Evolutionary conservation across 1,284 basidiomycete species (phyloP).

Genomic region (Volvariella volvacea): DNA sequence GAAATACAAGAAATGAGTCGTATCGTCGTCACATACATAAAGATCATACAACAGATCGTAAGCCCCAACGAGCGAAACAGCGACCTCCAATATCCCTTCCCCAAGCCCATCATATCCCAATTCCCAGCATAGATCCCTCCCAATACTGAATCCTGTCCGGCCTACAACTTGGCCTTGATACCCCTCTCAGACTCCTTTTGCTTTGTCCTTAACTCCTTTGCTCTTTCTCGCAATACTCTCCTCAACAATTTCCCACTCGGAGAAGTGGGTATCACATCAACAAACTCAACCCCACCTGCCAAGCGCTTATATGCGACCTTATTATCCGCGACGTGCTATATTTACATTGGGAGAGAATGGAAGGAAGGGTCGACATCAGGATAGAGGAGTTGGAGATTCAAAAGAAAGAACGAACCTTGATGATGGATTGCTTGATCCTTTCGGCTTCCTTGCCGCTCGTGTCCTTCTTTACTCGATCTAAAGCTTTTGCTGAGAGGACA

Average conservation of each 20-base stretch:
- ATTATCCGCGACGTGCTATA: conserved; percentile 58
- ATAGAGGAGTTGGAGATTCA: too few relatives aligned
- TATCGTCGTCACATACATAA: too few relatives aligned
- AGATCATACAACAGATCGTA: too few relatives aligned
- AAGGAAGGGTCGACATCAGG: neutral
- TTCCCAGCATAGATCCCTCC: too few relatives aligned
- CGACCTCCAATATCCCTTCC: too few relatives aligned
- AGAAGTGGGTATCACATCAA: conserved; percentile 58
- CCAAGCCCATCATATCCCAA: too few relatives aligned
- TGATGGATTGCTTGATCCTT: conserved; percentile 35
- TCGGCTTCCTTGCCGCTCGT: conserved; percentile 18
- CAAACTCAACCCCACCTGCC: conserved; percentile 57
- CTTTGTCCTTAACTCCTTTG: conserved; percentile 23
- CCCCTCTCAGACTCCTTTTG: neutral
- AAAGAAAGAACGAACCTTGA: conserved; percentile 42
- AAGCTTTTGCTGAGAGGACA: conserved; percentile 39
- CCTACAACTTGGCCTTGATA: neutral
- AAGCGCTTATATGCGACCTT: conserved; percentile 69
- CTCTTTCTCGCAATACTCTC: conserved; percentile 47
- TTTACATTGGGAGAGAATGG: too few relatives aligned
- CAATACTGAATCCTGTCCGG: too few relatives aligned
- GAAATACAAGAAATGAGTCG: too few relatives aligned
- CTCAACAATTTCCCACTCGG: conserved; percentile 48
- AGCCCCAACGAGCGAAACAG: too few relatives aligned
- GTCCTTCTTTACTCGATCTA: conserved; percentile 24